Base-by-base conservation (phyloP, 2,329 filamentous ascomycete species). In the Paraconiothyrium sp. region DNA sequence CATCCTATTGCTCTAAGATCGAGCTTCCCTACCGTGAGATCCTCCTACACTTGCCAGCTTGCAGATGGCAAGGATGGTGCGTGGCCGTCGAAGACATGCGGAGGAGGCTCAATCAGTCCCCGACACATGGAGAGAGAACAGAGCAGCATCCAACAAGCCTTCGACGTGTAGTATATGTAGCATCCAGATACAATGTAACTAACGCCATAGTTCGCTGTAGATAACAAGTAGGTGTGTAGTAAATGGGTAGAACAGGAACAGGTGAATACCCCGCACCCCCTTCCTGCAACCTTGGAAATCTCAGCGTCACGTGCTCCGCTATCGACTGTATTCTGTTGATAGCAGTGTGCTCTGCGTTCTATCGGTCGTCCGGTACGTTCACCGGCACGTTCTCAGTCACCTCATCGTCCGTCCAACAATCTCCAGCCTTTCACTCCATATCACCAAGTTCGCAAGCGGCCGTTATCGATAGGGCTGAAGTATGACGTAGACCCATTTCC, bases 381-480 rank as follows among this genome's bases (percentile, higher is more conserved):
- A 14, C 1, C 48, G 57, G 57, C 16, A 37, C 43, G 30, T 43
- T 34, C 49, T 8, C 46, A 27, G 51, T 39, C 16, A 30, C 35
- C 30, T 52, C 13, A 37, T 46, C 14, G n/a, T 11, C 46, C 47
- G 46, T 51, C 47, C 56, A 58, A 58, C 56, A 35, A 27, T 24
- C 24, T 16, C 27, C 27, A 37, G 16, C 16, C 51, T 32, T 32
- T 41, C n/a, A 6, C 30, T 4, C 34, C 32, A 43, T 50, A 59
- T 59, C 43, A 59, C 57, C 50, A 49, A 13, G 57, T 30, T 59
- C 43, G 50, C 37, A 34, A n/a, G 7, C 24, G 16, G 35, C 24
- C 52, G 34, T 50, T 55, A 54, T 37, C 51, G 37, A 35, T 58
- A 55, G 59, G 54, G 48, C 54, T 61, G 59, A 6, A 57, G 48